A percentile compares a stretch with the other conserved stretches of the same genome.
Conservation (phyloP, 805 yeast genomes). For the Jamesozyma hellenica region DNA sequence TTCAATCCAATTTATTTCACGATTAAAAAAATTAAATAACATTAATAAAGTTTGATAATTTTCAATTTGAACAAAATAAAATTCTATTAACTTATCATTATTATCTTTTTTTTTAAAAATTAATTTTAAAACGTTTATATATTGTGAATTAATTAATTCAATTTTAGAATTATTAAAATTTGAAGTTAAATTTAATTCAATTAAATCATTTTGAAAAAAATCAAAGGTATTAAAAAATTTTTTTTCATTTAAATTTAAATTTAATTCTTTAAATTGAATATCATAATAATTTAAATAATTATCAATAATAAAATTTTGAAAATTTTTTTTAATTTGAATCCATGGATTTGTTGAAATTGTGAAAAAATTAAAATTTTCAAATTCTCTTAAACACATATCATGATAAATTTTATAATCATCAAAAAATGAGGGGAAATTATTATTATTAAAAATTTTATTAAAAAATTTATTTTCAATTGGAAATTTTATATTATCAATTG, state of each 20-base stretch:
- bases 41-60: conserved; percentile 10
- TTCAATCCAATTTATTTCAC: conserved; percentile 5
- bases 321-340: conserved; percentile 8
- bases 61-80: conserved; percentile 21
- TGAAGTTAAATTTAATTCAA: too few species aligned
- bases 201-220: too few species aligned
- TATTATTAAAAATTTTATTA: too few species aligned
- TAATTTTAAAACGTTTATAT: conserved; percentile 11
- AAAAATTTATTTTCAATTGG: too few species aligned
- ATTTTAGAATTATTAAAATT: too few species aligned
- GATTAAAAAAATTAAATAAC: conserved; percentile 7
- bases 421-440: too few species aligned
- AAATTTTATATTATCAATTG: conserved; percentile 2
- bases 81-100: conserved; percentile 7
- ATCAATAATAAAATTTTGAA: conserved; percentile 12
- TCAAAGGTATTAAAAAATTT: not conserved
- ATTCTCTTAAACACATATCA: conserved; percentile 19
- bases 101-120: conserved; percentile 6
- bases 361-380: conserved; percentile 19
- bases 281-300: conserved; percentile 11
- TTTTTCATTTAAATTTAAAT: conserved; percentile 4
- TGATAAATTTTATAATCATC: conserved; percentile 21
- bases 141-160: conserved; percentile 9
- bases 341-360: conserved; percentile 14
- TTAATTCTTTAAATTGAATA: conserved; percentile 19